Evolutionary conservation across 805 yeast genomes (phyloP), one percentile per base, ranked within the genome.

Genomic region (Starmerella vitae): DNA sequence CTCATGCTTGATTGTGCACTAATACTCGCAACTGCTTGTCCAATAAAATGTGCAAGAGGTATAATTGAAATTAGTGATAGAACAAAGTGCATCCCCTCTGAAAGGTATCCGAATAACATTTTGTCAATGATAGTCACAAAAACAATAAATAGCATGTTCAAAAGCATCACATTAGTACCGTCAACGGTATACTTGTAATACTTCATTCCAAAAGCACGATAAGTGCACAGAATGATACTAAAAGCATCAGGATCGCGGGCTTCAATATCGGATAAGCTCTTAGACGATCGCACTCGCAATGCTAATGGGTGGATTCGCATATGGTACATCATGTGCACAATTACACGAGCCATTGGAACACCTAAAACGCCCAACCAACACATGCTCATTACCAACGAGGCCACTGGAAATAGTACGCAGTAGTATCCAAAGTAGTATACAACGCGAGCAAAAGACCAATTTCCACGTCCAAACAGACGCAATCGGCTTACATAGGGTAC

Each of bases 1-100:
- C 97, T 96, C 98, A 91, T 91, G 0, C 96, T 86, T 0, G 96
- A 83, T 62, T 91, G 98, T 0, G 98, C 97, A 5, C 94, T 81
- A 43, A 91, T 91, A 2, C 97, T 86, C 0, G 98, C 98, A n/a
- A 91, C 98, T 5, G 97, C 97, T 60, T 88, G 97, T 3, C 98
- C 98, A 51, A 91, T 86, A 61, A 85, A 91, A 56, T 91, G 88
- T 0, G 98, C 97, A 48, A 91, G 65, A 5, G 98, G 98, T 27
- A 91, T 72, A 42, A 91, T 83, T 1, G 95, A 81, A 35, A 80
- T 66, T 42, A 91, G 62, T 57, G 95, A 80, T 14, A 84, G 61
- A 33, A 73, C 65, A 53, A 91, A 91, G 32, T 84, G 70, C 18
- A 76, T 60, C 0, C 76, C 66, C 5, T 61, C 63, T 29, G 68